Evolutionary conservation across 2,329 filamentous ascomycete species (phyloP).

Genomic region (Epicoccum sorghinum): DNA sequence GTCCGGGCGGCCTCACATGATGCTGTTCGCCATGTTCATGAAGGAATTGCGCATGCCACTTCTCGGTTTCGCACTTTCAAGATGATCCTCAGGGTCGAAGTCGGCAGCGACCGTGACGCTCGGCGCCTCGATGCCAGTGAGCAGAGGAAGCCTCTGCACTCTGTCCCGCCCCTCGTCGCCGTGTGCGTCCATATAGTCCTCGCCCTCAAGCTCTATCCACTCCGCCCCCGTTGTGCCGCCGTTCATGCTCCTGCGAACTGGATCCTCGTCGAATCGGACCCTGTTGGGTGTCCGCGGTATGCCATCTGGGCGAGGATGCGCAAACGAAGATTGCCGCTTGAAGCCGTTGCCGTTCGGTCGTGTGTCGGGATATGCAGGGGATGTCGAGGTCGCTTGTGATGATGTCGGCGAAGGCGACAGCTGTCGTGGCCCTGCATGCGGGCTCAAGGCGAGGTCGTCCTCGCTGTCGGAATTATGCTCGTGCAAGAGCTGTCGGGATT

Average conservation of each 20-base stretch:
- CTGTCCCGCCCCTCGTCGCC: constrained; percentile 45
- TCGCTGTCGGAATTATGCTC: constrained; percentile 42
- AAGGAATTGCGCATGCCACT: constrained; percentile 87
- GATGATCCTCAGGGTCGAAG: constrained; percentile 62
- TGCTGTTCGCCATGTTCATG: constrained; percentile 99
- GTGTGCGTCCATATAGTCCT: constrained; percentile 63
- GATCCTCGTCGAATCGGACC: constrained; percentile 70
- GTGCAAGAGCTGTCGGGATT: constrained; percentile 47
- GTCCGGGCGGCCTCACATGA: constrained; percentile 63
- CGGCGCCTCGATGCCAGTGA: constrained; percentile 84
- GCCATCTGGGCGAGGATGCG: constrained; percentile 54
- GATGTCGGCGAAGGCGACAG: constrained; percentile 36
- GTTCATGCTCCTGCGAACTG: constrained; percentile 43
- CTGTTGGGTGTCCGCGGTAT: constrained; percentile 71
- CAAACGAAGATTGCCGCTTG: constrained; percentile 53
- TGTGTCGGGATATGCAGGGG: constrained; percentile 34
- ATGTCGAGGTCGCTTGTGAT: constrained; percentile 38
- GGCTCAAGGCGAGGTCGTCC: constrained; percentile 31
- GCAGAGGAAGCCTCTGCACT: constrained; percentile 68
- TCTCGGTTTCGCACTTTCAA: constrained; percentile 74
- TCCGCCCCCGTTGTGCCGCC: constrained; percentile 38
- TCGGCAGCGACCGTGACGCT: constrained; percentile 72
- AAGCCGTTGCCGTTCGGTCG: constrained; percentile 32
- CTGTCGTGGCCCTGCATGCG: constrained; percentile 23
- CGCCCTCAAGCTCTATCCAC: constrained; percentile 63